Base-by-base conservation (phyloP, 139 green algal genomes). In the Chlorella ohadii region DNA sequence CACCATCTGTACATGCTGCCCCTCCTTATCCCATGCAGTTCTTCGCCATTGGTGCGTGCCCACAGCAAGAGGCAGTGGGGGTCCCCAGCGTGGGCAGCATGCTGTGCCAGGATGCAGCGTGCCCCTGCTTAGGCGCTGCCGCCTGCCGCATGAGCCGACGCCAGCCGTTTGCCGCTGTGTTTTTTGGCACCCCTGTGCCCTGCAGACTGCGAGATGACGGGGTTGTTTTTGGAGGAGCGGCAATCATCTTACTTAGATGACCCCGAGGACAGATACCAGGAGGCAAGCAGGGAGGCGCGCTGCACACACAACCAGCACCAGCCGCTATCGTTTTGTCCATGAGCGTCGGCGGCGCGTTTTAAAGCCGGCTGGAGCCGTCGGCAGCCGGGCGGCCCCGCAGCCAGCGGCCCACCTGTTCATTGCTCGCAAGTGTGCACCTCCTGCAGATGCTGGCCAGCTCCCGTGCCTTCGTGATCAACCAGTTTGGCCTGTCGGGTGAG, bases 401-500 rank as follows among this genome's bases (percentile, higher is more conserved):
- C n/a, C n/a, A n/a, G n/a, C n/a, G n/a, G n/a, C n/a, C n/a, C n/a
- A n/a, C n/a, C n/a, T n/a, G n/a, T n/a, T n/a, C n/a, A n/a, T n/a
- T n/a, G n/a, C n/a, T n/a, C n/a, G n/a, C n/a, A n/a, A 41, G 22
- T 17, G 16, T 13, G 6, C 38, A 7, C 12, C n/a, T 73, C 22
- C 39, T 73, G 57, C 89, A 94, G 84, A 89, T 92, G 71, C 56
- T 87, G 55, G 85, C 86, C 31, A 88, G 79, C 36, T 87, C 86
- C 25, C 83, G 85, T 1, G 34, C 71, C 0, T 97, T 93, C 82
- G 72, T 92, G 12, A 90, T 97, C 76, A 95, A 82, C 41, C 94
- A 97, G 89, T 94, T 96, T 79, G 94, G 94, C 6, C 83, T 97
- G 33, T 91, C 66, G 76, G 70, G 70, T 77, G 70, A 72, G 64